Conservation (phyloP, 257 asterid genomes). For the Nicotiana obtusifolia region DNA sequence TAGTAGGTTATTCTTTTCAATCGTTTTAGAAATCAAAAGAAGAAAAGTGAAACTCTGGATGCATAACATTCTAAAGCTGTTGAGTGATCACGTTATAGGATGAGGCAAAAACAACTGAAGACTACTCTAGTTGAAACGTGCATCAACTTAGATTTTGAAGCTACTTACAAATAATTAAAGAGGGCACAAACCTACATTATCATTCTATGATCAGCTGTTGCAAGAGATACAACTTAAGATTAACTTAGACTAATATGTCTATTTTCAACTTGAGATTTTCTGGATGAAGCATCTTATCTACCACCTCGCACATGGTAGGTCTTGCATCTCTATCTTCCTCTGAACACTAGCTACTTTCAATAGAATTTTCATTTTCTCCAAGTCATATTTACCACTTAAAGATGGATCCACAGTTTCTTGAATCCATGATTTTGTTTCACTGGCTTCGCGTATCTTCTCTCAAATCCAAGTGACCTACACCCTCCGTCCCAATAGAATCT, state of each 20-base stretch:
- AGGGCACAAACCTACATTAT: neutral
- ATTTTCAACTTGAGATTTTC: neutral
- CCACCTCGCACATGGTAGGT: conserved; percentile 33
- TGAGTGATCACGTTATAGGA: neutral
- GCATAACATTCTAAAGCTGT: neutral
- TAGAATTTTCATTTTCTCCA: conserved; percentile 15
- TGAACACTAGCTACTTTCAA: conserved; percentile 25
- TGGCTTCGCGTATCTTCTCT: conserved; percentile 13
- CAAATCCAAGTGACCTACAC: conserved; percentile 27
- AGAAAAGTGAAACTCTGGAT: neutral
- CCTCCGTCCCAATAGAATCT: conserved; percentile 7
- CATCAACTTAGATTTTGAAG: no score
- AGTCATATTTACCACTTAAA: conserved; percentile 16
- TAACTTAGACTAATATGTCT: neutral
- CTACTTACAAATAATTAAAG: neutral
- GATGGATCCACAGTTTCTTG: conserved; percentile 21
- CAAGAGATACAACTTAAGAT: neutral
- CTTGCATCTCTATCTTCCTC: conserved; percentile 29
- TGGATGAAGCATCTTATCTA: conserved; percentile 18
- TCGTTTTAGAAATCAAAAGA: neutral
- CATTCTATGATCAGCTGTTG: neutral
- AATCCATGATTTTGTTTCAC: neutral
- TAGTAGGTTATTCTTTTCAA: neutral
- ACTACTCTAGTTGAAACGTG: no score
- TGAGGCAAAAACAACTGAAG: no score